Base-by-base conservation (phyloP, 345 rosid genomes). In the Luvunga scandens region DNA sequence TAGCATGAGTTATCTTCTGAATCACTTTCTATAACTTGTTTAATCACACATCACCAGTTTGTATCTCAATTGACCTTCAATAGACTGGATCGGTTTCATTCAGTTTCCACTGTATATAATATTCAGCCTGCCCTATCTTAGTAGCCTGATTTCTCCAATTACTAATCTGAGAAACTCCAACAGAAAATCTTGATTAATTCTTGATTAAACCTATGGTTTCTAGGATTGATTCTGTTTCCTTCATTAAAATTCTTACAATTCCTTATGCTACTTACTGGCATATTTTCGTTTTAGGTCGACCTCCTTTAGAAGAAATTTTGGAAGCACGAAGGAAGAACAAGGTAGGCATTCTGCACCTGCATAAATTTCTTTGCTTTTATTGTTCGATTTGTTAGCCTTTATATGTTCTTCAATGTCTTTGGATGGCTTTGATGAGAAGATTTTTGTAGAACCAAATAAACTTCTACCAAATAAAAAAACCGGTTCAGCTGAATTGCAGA, bases 261-360 rank as follows among this genome's bases (percentile, higher is more conserved):
- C 48, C 62, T n/a, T 27, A 48, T 61, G 76, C 13, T 19, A 30
- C 48, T 60, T 19, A 30, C 48, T 60, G 61, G 27, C 71, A 13
- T 45, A 30, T 73, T 78, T 33, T 67, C 65, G 62, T 80, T 80
- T 77, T 78, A 94, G 98, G 98, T 33, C 90, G 95, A 39, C 97
- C 93, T 56, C 83, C 91, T n/a, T 53, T 94, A 72, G 92, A 87
- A 66, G 85, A 87, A 69, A 78, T 95, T 39, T 76, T 91, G 87
- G 97, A 91, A 83, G 85, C 88, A 66, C 85, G 94, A 72, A 88
- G 68, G 82, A 89, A 88, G 83, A 84, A 77, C 77, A 88, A 92
- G 95, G 97, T 92, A 86, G 2, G 82, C 38, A 69, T 38, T 3
- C 50, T 64, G 73, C 24, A 14, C 31, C 14, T 45, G 4, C 12